Conservation (phyloP, 75 land plant genomes). For the Azolla pinnata region DNA sequence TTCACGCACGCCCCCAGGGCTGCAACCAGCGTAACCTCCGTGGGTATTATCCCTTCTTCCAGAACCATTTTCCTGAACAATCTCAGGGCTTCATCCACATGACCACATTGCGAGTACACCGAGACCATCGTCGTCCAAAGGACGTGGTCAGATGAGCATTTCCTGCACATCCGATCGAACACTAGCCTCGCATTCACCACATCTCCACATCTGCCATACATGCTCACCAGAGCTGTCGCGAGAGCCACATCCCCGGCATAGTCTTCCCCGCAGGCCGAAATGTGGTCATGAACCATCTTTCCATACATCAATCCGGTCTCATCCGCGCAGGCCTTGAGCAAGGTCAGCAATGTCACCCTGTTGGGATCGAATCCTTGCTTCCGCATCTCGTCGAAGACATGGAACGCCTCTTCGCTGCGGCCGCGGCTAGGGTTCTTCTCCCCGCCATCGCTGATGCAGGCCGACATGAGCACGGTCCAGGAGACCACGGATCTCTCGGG, state of each 20-base stretch:
- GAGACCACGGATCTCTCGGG: neutral
- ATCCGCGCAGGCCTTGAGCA: conserved; percentile 21
- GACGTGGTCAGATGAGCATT: neutral
- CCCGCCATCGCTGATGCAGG: no score
- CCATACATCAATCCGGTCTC: neutral
- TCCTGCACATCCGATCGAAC: neutral
- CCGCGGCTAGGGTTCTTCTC: neutral
- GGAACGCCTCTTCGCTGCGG: conserved; percentile 17
- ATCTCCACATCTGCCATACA: conserved; percentile 3
- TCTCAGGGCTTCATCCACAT: conserved; percentile 23
- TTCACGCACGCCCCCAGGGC: conserved; percentile 41
- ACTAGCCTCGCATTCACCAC: neutral
- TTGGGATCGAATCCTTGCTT: conserved; percentile 14
- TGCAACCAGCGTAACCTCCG: conserved; percentile 42
- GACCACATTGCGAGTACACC: conserved; percentile 17
- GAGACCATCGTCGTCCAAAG: neutral
- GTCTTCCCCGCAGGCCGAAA: neutral
- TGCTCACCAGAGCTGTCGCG: neutral
- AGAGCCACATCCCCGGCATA: neutral
- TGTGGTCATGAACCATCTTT: neutral
- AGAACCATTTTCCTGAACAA: conserved; percentile 43
- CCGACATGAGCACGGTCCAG: conserved; percentile 1
- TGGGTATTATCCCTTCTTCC: conserved; percentile 18
- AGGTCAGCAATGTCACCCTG: conserved; percentile 28
- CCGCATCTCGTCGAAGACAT: conserved; percentile 9